Evolutionary conservation across 2,329 filamentous ascomycete species (phyloP).

Genomic region (Fusarium haematococcum): DNA sequence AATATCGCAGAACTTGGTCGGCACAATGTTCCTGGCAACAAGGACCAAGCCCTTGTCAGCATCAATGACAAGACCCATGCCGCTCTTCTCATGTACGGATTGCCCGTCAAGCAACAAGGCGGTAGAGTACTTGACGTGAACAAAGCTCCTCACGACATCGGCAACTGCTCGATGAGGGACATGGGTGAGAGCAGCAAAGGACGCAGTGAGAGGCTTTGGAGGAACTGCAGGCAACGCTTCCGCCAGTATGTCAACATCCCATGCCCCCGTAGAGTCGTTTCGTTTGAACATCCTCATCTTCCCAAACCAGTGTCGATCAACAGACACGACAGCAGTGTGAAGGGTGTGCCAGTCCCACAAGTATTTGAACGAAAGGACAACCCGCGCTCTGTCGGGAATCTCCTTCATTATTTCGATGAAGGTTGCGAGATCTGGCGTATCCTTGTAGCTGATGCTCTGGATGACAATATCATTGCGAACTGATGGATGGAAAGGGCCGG

Average conservation of each 20-base stretch:
- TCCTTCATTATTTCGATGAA: slow-evolving; percentile 52
- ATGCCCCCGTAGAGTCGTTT: slow-evolving; percentile 89
- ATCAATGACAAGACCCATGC: slow-evolving; percentile 95
- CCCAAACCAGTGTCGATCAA: slow-evolving; percentile 94
- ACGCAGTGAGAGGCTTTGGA: slow-evolving; percentile 79
- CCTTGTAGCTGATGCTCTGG: slow-evolving; percentile 82
- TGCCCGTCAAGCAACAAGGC: slow-evolving; percentile 90
- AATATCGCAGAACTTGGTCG: slow-evolving; percentile 96
- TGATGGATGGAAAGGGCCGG: slow-evolving; percentile 4
- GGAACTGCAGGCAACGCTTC: slow-evolving; percentile 81
- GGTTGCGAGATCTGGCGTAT: slow-evolving; percentile 76
- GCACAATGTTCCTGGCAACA: slow-evolving; percentile 91
- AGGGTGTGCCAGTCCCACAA: slow-evolving; percentile 73
- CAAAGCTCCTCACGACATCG: slow-evolving; percentile 92
- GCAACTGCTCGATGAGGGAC: slow-evolving; percentile 88
- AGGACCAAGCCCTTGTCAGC: slow-evolving; percentile 94
- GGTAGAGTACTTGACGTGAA: slow-evolving; percentile 91
- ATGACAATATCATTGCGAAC: slow-evolving; percentile 67
- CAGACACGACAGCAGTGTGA: slow-evolving; percentile 89
- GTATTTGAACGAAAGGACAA: slow-evolving; percentile 22
- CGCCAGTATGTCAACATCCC: slow-evolving; percentile 91
- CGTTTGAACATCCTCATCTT: slow-evolving; percentile 93
- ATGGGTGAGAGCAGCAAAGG: slow-evolving; percentile 91
- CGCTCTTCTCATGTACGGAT: slow-evolving; percentile 77
- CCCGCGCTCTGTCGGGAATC: slow-evolving; percentile 17